Conservation (phyloP, 768 basidiomycete genomes). For the Crucibulum laeve region DNA sequence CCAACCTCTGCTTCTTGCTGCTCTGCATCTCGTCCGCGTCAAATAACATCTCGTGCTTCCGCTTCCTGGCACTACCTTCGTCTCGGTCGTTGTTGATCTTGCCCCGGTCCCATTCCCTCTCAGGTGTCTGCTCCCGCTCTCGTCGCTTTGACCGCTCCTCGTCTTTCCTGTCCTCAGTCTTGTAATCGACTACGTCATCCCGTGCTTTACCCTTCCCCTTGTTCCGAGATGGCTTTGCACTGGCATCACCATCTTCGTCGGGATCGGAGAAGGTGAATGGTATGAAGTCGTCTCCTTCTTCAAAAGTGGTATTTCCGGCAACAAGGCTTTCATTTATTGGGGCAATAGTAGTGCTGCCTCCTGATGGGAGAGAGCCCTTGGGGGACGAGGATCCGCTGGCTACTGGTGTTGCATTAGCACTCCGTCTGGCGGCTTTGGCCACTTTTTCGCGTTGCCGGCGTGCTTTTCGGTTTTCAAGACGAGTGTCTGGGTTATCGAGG, state of each 20-base stretch:
- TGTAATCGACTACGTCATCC: slow-evolving; percentile 6
- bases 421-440: slow-evolving; percentile 1
- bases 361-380: neutral
- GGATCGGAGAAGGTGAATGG: slow-evolving; percentile 15
- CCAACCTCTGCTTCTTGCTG: slow-evolving; percentile 48
- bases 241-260: slow-evolving; percentile 11
- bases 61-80: slow-evolving; percentile 30
- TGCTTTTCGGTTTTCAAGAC: slow-evolving; percentile 7
- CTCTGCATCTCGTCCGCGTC: slow-evolving; percentile 46
- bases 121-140: slow-evolving; percentile 37
- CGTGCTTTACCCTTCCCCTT: slow-evolving; percentile 14
- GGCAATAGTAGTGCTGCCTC: neutral
- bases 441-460: slow-evolving; percentile 12
- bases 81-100: slow-evolving; percentile 7
- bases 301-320: slow-evolving; percentile 14
- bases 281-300: slow-evolving; percentile 26
- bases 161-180: slow-evolving; percentile 8
- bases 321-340: neutral
- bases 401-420: slow-evolving; percentile 5
- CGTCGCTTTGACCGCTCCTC: neutral
- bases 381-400: slow-evolving; percentile 15
- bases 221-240: slow-evolving; percentile 2
- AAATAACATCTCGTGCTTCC: slow-evolving; percentile 38
- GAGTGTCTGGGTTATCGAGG: neutral
- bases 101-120: slow-evolving; percentile 19